These are phyloP conservation scores for Bondarzewia mesenterica DNA, from an alignment of 1,284 basidiomycete species.

Conservation along the genomic window DNA sequence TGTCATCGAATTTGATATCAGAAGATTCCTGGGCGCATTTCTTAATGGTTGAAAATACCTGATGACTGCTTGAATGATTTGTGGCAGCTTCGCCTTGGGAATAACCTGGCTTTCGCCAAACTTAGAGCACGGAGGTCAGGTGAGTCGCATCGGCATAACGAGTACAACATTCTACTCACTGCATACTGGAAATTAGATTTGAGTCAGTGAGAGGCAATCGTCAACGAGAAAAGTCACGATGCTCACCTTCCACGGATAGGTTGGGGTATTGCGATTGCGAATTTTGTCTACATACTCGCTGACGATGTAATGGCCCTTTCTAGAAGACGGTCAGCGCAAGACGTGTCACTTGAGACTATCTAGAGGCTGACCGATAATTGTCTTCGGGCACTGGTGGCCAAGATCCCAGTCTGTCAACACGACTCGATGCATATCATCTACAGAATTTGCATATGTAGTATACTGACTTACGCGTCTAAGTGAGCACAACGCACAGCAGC, in stretches of 20 bases:
- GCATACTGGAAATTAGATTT: slow-evolving; percentile 41
- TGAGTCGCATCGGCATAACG: slow-evolving; percentile 6
- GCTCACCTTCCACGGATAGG: slow-evolving; percentile 64
- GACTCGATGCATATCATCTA: too few relatives aligned
- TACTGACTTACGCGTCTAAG: slow-evolving; percentile 54
- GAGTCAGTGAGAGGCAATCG: not conserved
- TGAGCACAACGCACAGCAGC: slow-evolving; percentile 71
- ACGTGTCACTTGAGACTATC: not conserved
- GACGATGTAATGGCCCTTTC: slow-evolving; percentile 76
- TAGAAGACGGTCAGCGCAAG: not conserved
- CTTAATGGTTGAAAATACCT: too few relatives aligned
- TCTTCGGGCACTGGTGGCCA: slow-evolving; percentile 78
- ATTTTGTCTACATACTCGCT: slow-evolving; percentile 71
- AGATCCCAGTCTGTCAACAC: slow-evolving; percentile 43
- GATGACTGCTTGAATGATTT: slow-evolving; percentile 69
- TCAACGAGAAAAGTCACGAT: slow-evolving; percentile 14
- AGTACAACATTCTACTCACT: slow-evolving; percentile 33
- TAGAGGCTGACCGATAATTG: slow-evolving; percentile 62
- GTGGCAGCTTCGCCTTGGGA: slow-evolving; percentile 58
- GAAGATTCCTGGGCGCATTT: too few relatives aligned
- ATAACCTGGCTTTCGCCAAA: slow-evolving; percentile 76
- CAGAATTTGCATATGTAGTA: too few relatives aligned
- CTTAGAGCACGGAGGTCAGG: slow-evolving; percentile 26
- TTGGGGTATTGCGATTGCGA: slow-evolving; percentile 52
- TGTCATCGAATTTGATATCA: too few relatives aligned